Conservation (phyloP, 176 grass and related monocot genomes). For the Phoenix dactylifera region DNA sequence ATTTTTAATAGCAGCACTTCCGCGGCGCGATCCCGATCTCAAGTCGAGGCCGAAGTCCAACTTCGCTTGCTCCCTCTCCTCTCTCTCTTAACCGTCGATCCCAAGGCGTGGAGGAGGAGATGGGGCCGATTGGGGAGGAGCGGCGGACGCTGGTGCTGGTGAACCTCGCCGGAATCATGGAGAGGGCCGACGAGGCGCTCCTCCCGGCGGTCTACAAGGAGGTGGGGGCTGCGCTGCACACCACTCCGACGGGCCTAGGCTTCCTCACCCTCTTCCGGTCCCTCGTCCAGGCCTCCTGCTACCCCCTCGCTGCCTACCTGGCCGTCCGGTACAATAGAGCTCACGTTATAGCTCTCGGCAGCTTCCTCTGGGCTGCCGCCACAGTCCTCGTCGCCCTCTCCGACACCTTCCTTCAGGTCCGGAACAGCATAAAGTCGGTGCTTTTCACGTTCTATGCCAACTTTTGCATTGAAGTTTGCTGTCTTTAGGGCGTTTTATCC, state of each 20-base stretch:
- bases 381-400: slow-evolving; percentile 81
- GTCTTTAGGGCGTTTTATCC: too few relatives aligned
- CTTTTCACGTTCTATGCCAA: too few relatives aligned
- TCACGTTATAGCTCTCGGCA: slow-evolving; percentile 51
- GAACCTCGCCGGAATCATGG: slow-evolving; percentile 23
- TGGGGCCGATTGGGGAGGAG: slow-evolving; percentile 19
- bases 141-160: slow-evolving; percentile 52
- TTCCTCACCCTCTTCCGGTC: slow-evolving; percentile 64
- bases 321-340: slow-evolving; percentile 58
- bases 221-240: slow-evolving; percentile 52
- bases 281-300: slow-evolving; percentile 59
- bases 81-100: too few relatives aligned
- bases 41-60: too few relatives aligned
- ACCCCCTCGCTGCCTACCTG: slow-evolving; percentile 67
- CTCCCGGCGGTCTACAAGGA: slow-evolving; percentile 87
- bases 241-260: slow-evolving; percentile 60
- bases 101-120: too few relatives aligned
- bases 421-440: too few relatives aligned
- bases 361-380: slow-evolving; percentile 78
- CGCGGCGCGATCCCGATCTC: too few relatives aligned
- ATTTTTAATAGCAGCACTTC: too few relatives aligned
- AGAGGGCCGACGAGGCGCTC: slow-evolving; percentile 67
- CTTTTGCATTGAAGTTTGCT: too few relatives aligned
- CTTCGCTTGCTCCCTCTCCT: too few relatives aligned
- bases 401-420: slow-evolving; percentile 56